Evolutionary conservation across 2,329 filamentous ascomycete genomes (phyloP), one percentile per base, ranked within the genome.

Genomic region (Colletotrichum plurivorum): DNA sequence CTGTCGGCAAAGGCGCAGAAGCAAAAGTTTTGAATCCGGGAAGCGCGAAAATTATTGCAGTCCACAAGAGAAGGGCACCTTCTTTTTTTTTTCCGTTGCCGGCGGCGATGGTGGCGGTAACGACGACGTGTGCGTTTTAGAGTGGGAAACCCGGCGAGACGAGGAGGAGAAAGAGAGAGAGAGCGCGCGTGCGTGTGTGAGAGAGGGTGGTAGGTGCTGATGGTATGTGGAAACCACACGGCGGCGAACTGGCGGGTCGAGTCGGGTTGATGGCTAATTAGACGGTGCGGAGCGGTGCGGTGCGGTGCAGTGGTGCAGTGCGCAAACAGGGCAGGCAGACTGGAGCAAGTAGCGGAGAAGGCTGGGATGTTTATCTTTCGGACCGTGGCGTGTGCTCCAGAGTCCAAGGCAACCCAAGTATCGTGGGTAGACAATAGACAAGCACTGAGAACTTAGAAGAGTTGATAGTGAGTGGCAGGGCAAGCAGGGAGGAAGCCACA

Each of bases 171-270:
- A 13, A 43, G 12, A 43, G 41, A 43, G 41, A 43, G 41, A 43
- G 41, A 43, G 41, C 13, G 41, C 39, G 39, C 13, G 41, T 43
- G 31, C 8, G 31, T 36, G 31, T 36, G 31, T 16, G 45, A 36
- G 45, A 58, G 60, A 65, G 60, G 45, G 43, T 36, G 25, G 27
- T 36, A 36, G 31, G 31, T 36, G 31, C 31, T 9, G 31, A 9
- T 15, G 9, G 46, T 64, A 54, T 13, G 55, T 43, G 48, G 25
- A 68, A 69, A 56, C 66, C 62, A 66, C 53, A 69, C 62, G 51
- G 63, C 67, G 49, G 63, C 41, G 67, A 67, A 56, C 62, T 56
- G 55, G 66, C 67, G 67, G 67, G 67, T 66, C 55, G 62, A 66
- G 36, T 66, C 67, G 62, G 67, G 39, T 52, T 55, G 55, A 16